Conservation (phyloP, 352 stramenopile genomes). For the Phytopythium helicoides region DNA sequence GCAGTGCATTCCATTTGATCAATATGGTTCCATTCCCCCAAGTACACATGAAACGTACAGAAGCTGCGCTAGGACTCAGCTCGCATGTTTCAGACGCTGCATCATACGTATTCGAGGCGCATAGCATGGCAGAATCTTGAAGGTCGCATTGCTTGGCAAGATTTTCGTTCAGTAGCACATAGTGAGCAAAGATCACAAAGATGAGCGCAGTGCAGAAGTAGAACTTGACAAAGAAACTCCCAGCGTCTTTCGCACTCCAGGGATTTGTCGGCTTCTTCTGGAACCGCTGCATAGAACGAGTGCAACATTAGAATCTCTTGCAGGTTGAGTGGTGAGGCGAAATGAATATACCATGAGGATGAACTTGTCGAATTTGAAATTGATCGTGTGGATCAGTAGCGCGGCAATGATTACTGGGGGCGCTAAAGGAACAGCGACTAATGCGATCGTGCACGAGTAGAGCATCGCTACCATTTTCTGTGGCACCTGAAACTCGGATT, state of each 20-base stretch:
- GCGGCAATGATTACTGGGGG: slow-evolving; percentile 50
- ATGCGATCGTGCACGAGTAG: slow-evolving; percentile 71
- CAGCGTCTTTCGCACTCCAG: slow-evolving; percentile 74
- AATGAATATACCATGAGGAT: slow-evolving; percentile 50
- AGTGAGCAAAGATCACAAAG: slow-evolving; percentile 60
- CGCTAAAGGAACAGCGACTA: slow-evolving; percentile 70
- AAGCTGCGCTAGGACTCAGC: slow-evolving; percentile 25
- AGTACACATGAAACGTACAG: slow-evolving; percentile 28
- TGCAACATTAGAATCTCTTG: too few relatives aligned
- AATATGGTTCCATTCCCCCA: too few relatives aligned
- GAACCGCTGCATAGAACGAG: slow-evolving; percentile 32
- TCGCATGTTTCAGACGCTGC: slow-evolving; percentile 25
- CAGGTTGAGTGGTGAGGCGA: too few relatives aligned
- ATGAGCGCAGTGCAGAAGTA: slow-evolving; percentile 75
- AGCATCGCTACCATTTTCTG: slow-evolving; percentile 84
- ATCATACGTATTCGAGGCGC: slow-evolving; percentile 27
- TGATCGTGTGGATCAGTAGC: slow-evolving; percentile 56
- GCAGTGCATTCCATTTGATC: not conserved
- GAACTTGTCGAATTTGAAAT: slow-evolving; percentile 83
- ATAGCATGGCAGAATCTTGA: slow-evolving; percentile 47
- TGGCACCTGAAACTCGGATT: slow-evolving; percentile 68
- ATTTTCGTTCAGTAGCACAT: slow-evolving; percentile 42
- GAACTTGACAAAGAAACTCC: slow-evolving; percentile 88
- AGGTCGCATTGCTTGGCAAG: slow-evolving; percentile 59
- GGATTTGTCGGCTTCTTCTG: slow-evolving; percentile 71